Conservation (phyloP, 2,329 filamentous ascomycete species). For the Ciborinia camelliae region DNA sequence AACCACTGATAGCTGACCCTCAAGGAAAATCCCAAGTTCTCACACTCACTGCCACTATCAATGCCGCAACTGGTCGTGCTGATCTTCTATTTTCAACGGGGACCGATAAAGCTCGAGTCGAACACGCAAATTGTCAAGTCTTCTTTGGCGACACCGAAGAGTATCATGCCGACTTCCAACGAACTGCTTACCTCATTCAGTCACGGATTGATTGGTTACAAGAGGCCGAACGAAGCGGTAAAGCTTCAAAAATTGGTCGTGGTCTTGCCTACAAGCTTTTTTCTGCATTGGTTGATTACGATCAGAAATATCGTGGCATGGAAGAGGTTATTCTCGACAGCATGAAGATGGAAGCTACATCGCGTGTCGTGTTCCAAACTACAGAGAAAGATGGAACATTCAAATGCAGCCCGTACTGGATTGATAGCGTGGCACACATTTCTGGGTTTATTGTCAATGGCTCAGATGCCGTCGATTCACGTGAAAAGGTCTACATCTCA, state of each 20-base stretch:
- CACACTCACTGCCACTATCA: constrained; percentile 56
- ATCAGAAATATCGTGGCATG: constrained; percentile 53
- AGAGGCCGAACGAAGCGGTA: constrained; percentile 28
- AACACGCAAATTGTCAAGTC: constrained; percentile 15
- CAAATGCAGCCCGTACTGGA: constrained; percentile 55
- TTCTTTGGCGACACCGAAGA: constrained; percentile 17
- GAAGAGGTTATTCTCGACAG: constrained; percentile 53
- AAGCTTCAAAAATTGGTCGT: constrained; percentile 68
- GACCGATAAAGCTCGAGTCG: constrained; percentile 26
- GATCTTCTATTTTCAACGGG: constrained; percentile 57
- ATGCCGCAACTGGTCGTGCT: constrained; percentile 53
- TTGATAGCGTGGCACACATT: constrained; percentile 57
- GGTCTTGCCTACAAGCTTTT: constrained; percentile 68
- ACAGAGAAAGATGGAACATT: constrained; percentile 48
- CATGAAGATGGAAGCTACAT: constrained; percentile 48
- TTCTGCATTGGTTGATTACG: constrained; percentile 55
- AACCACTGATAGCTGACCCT: constrained; percentile 58
- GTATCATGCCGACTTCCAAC: constrained; percentile 7
- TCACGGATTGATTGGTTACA: constrained; percentile 18
- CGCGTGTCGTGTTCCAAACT: constrained; percentile 48
- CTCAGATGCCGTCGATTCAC: constrained; percentile 44
- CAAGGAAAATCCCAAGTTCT: constrained; percentile 39
- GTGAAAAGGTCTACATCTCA: constrained; percentile 55
- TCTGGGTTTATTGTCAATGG: constrained; percentile 61
- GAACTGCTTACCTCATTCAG: constrained; percentile 19